These are phyloP conservation scores for Saccharomycopsis guyanensis DNA, from an alignment of 805 yeast genomes.

Conservation along the genomic window DNA sequence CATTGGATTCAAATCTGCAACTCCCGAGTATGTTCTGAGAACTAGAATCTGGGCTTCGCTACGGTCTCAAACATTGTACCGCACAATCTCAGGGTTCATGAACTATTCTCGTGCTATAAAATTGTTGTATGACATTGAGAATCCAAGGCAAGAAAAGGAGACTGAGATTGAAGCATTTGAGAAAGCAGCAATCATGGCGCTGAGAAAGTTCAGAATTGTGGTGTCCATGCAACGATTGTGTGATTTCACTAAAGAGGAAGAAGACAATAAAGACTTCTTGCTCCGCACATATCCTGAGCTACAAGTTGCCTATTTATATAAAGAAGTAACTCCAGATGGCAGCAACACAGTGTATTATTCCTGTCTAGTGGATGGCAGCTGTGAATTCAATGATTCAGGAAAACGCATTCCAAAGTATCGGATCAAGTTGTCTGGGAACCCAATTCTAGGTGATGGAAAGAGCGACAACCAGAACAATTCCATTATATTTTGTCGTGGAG, in stretches of 20 bases:
- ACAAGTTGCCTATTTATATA: constrained; percentile 56
- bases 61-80: constrained; percentile 63
- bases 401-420: constrained; percentile 53
- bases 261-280: constrained; percentile 49
- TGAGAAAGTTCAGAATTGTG: constrained; percentile 55
- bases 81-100: constrained; percentile 70
- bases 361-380: constrained; percentile 62
- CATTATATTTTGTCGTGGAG: constrained; percentile 69
- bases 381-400: constrained; percentile 53
- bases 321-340: constrained; percentile 31
- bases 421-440: constrained; percentile 67
- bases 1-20: constrained; percentile 55
- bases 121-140: constrained; percentile 53
- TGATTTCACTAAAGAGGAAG: constrained; percentile 47
- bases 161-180: constrained; percentile 26
- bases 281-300: constrained; percentile 61
- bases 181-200: constrained; percentile 40
- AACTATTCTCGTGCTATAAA: constrained; percentile 64
- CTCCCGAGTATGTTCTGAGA: constrained; percentile 50
- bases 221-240: constrained; percentile 58
- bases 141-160: constrained; percentile 34
- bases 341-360: constrained; percentile 38
- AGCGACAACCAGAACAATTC: constrained; percentile 80
- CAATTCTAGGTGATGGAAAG: constrained; percentile 79
- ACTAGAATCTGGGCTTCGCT: constrained; percentile 75